A percentile compares a stretch with the other conserved stretches of the same genome.
Conservation (phyloP, 495 filamentous ascomycete genomes). For the Neohortaea acidophila region DNA sequence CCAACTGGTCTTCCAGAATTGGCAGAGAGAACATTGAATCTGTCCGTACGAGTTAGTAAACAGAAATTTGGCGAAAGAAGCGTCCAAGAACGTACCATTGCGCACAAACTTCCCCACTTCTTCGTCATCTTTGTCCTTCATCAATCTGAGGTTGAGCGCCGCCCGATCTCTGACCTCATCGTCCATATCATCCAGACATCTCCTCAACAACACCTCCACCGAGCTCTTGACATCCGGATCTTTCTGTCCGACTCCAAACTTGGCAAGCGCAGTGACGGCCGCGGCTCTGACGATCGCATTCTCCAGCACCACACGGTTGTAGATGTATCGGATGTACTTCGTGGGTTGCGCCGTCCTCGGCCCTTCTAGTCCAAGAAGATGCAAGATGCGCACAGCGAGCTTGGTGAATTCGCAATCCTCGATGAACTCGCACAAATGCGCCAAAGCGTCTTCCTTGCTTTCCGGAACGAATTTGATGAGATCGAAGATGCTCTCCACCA, state of each 20-base stretch:
- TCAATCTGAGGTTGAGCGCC: conserved; percentile 78
- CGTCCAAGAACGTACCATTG: conserved; percentile 52
- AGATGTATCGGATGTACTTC: conserved; percentile 98
- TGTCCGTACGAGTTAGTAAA: conserved; percentile 15
- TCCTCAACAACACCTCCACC: conserved; percentile 77
- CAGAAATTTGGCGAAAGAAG: not conserved
- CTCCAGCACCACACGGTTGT: conserved; percentile 95
- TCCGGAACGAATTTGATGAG: conserved; percentile 98
- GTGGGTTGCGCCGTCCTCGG: conserved; percentile 91
- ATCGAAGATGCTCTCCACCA: conserved; percentile 99
- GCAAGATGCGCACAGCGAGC: conserved; percentile 84
- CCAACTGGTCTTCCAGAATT: conserved; percentile 89
- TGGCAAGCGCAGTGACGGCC: conserved; percentile 87
- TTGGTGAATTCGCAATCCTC: conserved; percentile 99
- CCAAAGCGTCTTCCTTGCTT: conserved; percentile 91
- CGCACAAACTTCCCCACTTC: conserved; percentile 66
- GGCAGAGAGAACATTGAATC: conserved; percentile 86
- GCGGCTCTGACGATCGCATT: conserved; percentile 93
- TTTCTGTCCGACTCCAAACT: conserved; percentile 94
- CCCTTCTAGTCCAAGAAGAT: conserved; percentile 84
- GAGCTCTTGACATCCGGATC: conserved; percentile 92
- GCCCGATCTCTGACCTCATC: conserved; percentile 96
- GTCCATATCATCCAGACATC: conserved; percentile 92
- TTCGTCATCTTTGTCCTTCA: conserved; percentile 65
- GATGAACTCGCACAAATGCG: conserved; percentile 96